Conservation (phyloP, 2,329 filamentous ascomycete genomes). For the Verticillium longisporum region DNA sequence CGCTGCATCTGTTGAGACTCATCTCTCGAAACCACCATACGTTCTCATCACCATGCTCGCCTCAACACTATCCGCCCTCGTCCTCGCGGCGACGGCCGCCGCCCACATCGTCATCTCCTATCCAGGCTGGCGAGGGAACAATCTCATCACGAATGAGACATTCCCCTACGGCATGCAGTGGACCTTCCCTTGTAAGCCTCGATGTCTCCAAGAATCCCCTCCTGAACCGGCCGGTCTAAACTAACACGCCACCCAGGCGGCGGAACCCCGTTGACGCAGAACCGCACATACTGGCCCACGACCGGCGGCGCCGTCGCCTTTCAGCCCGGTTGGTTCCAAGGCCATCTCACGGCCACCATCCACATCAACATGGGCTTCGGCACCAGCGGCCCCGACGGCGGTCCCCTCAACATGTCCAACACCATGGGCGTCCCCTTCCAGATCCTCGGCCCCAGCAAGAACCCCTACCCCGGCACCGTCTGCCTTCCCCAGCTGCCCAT, state of each 20-base stretch:
- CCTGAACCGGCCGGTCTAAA: slow-evolving; percentile 1
- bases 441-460: slow-evolving; percentile 72
- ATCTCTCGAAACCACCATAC: not conserved
- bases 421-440: slow-evolving; percentile 76
- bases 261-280: slow-evolving; percentile 67
- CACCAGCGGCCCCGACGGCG: slow-evolving; percentile 52
- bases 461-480: slow-evolving; percentile 80
- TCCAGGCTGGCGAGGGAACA: slow-evolving; percentile 82
- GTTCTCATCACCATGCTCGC: slow-evolving; percentile 33
- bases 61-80: slow-evolving; percentile 35
- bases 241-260: slow-evolving; percentile 54
- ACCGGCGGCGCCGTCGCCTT: slow-evolving; percentile 80
- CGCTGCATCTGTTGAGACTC: too few relatives aligned
- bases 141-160: slow-evolving; percentile 68
- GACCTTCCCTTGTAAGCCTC: slow-evolving; percentile 82
- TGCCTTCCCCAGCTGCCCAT: slow-evolving; percentile 87
- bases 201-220: not conserved
- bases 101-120: slow-evolving; percentile 84
- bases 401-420: slow-evolving; percentile 81
- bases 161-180: slow-evolving; percentile 92
- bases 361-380: slow-evolving; percentile 91
- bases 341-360: slow-evolving; percentile 73
- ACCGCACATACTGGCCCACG: slow-evolving; percentile 89
- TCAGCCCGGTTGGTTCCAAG: slow-evolving; percentile 94
- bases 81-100: slow-evolving; percentile 41